Evolutionary conservation across 164 flowering plant species (phyloP).

Genomic region (Sedum album): DNA sequence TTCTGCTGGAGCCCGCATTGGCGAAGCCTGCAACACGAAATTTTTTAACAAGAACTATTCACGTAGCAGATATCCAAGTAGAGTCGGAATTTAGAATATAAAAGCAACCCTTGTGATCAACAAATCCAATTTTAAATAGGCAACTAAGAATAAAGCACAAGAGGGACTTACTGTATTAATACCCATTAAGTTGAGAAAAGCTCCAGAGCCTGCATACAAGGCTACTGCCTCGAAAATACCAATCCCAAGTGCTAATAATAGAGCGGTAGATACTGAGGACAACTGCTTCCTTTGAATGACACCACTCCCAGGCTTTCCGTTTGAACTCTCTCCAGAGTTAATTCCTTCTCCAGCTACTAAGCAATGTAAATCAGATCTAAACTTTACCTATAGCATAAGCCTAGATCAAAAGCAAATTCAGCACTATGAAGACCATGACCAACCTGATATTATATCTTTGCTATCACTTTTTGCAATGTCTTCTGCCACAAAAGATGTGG

Average conservation of each 20-base stretch:
- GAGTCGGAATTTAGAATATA: constrained; percentile 8
- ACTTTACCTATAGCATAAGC: neutral
- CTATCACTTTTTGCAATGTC: constrained; percentile 56
- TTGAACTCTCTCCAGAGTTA: constrained; percentile 21
- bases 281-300: constrained; percentile 51
- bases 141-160: neutral
- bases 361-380: neutral
- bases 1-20: constrained; percentile 67
- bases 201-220: constrained; percentile 69
- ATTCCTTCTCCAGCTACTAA: neutral
- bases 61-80: neutral
- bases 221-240: constrained; percentile 86
- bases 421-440: constrained; percentile 3
- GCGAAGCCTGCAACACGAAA: constrained; percentile 49
- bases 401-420: neutral
- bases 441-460: constrained; percentile 45
- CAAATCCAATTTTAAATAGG: neutral
- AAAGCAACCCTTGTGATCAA: neutral
- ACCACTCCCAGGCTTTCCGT: constrained; percentile 24
- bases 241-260: constrained; percentile 66
- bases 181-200: constrained; percentile 80
- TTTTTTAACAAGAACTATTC: constrained; percentile 16
- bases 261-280: constrained; percentile 88
- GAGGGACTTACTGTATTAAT: constrained; percentile 51
- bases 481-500: constrained; percentile 96